Evolutionary conservation across 805 yeast genomes (phyloP).

Genomic region (Kodamaea sagamina): DNA sequence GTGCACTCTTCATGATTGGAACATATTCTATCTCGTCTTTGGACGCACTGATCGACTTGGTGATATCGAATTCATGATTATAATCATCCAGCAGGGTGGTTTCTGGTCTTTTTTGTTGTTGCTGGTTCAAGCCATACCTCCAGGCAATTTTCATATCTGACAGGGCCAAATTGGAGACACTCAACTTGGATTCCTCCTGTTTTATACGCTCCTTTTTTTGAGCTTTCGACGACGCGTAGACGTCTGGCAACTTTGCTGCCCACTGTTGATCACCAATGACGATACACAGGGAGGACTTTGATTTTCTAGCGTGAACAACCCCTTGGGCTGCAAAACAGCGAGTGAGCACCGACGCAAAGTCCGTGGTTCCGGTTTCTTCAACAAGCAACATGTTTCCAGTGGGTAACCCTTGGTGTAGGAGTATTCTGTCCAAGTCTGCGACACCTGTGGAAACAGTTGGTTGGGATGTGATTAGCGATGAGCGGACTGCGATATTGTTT

Average conservation of each 20-base stretch:
- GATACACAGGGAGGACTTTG: conserved; percentile 50
- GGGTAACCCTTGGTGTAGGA: conserved; percentile 86
- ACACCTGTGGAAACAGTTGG: conserved; percentile 82
- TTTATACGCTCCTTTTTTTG: conserved; percentile 59
- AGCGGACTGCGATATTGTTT: conserved; percentile 52
- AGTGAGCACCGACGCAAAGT: conserved; percentile 70
- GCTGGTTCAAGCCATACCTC: conserved; percentile 73
- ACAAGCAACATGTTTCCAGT: conserved; percentile 67
- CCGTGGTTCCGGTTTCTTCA: conserved; percentile 88
- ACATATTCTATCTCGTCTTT: conserved; percentile 56
- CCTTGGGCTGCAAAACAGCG: conserved; percentile 80
- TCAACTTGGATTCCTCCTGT: conserved; percentile 60
- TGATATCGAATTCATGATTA: conserved; percentile 72
- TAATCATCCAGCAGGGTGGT: conserved; percentile 50
- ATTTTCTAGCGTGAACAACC: conserved; percentile 58
- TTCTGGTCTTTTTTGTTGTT: conserved; percentile 28
- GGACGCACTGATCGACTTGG: conserved; percentile 56
- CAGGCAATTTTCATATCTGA: conserved; percentile 83
- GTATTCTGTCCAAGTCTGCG: conserved; percentile 67
- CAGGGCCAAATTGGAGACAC: conserved; percentile 63
- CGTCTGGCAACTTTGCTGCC: conserved; percentile 74
- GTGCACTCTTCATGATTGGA: conserved; percentile 30
- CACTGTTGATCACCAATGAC: conserved; percentile 64
- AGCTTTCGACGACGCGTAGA: conserved; percentile 69
- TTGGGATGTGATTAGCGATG: conserved; percentile 74